Evolutionary conservation across 2,329 filamentous ascomycete species (phyloP).

Genomic region (Aspergillus versicolor): DNA sequence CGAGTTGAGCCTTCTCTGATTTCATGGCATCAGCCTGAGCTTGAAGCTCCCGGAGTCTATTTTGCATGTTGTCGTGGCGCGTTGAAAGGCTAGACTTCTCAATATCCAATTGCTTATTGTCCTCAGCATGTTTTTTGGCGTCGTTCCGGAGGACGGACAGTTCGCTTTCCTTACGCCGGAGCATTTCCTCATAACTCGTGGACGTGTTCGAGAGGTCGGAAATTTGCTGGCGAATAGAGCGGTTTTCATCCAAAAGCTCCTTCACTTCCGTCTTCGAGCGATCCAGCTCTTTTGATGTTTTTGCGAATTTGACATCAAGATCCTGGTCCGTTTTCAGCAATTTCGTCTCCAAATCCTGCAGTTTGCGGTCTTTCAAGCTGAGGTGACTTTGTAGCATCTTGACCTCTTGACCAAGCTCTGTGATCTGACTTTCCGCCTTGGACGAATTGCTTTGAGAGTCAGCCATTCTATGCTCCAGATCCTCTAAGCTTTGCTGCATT

Average conservation of each 20-base stretch:
- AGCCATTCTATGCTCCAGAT: constrained; percentile 69
- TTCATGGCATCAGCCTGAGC: constrained; percentile 85
- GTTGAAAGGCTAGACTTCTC: constrained; percentile 69
- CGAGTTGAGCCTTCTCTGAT: constrained; percentile 77
- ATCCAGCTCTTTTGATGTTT: constrained; percentile 76
- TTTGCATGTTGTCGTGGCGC: constrained; percentile 77
- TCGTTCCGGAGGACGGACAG: constrained; percentile 81
- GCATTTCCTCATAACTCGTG: constrained; percentile 90
- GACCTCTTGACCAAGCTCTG: constrained; percentile 75
- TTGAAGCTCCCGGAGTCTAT: constrained; percentile 77
- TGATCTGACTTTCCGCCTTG: constrained; percentile 73
- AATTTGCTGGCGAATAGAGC: constrained; percentile 79
- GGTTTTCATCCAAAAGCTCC: constrained; percentile 76
- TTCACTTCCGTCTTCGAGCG: constrained; percentile 70
- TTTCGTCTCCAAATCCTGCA: constrained; percentile 81
- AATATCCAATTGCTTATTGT: constrained; percentile 74
- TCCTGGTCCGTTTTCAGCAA: constrained; percentile 85
- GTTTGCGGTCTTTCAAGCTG: constrained; percentile 82
- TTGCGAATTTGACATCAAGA: constrained; percentile 77
- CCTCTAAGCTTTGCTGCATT: constrained; percentile 64
- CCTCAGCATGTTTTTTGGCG: constrained; percentile 76
- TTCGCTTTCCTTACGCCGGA: constrained; percentile 92
- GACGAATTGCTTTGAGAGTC: constrained; percentile 70
- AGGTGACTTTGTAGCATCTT: constrained; percentile 91
- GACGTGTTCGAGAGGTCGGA: constrained; percentile 85